These are phyloP conservation scores for Lentinus brumalis DNA, from an alignment of 768 basidiomycete species.

Conservation along the genomic window DNA sequence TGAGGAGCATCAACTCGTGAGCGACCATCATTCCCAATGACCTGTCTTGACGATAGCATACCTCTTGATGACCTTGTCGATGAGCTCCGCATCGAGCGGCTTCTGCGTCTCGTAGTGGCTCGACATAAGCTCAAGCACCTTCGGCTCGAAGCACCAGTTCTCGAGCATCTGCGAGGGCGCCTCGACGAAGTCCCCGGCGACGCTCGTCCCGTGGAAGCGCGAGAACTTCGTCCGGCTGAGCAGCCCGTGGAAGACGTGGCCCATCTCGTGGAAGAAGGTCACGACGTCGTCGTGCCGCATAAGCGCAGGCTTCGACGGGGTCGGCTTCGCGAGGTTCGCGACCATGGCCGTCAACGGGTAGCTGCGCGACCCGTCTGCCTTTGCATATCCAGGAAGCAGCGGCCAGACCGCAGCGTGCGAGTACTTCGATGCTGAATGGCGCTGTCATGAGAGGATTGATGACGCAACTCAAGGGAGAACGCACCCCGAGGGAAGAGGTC, in stretches of 20 bases:
- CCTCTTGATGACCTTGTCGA: constrained; percentile 82
- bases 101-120: constrained; percentile 75
- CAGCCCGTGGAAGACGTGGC: constrained; percentile 51
- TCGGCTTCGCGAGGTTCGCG: constrained; percentile 86
- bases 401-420: constrained; percentile 88
- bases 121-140: constrained; percentile 76
- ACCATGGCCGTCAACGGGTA: constrained; percentile 88
- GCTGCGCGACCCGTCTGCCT: constrained; percentile 54
- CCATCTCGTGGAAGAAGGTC: constrained; percentile 93
- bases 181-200: constrained; percentile 75
- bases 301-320: constrained; percentile 75
- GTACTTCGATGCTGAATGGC: constrained; percentile 65
- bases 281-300: constrained; percentile 90
- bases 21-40: not conserved
- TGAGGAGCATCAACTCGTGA: constrained; percentile 14
- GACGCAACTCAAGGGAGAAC: constrained; percentile 20
- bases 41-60: constrained; percentile 25
- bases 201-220: constrained; percentile 76
- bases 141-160: constrained; percentile 90
- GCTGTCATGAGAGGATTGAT: not conserved
- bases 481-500: constrained; percentile 84
- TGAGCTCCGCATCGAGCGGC: constrained; percentile 69
- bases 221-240: constrained; percentile 70
- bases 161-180: constrained; percentile 93
- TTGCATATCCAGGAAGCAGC: constrained; percentile 66